Evolutionary conservation across 805 yeast genomes (phyloP).

Genomic region (Candida sithepensis): DNA sequence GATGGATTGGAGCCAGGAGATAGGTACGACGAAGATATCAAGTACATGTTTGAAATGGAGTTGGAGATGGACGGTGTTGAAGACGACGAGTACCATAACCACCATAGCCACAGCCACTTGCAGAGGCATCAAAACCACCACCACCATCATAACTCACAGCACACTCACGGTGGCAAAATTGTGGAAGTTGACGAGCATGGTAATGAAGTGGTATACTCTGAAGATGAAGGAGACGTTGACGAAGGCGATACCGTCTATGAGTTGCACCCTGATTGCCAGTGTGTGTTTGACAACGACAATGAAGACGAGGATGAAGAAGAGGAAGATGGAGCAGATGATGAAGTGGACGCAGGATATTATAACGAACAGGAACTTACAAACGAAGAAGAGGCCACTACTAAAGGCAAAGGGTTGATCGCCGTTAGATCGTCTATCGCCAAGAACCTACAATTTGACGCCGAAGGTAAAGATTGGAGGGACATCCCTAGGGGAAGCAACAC

Average conservation of each 20-base stretch:
- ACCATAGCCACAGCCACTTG: constrained; percentile 10
- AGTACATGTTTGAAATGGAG: constrained; percentile 34
- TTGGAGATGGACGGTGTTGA: constrained; percentile 26
- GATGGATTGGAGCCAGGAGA: constrained; percentile 59
- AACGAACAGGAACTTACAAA: not conserved
- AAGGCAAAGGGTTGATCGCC: constrained; percentile 19
- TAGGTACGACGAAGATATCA: constrained; percentile 57
- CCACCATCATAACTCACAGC: constrained; percentile 3
- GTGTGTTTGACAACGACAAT: constrained; percentile 28
- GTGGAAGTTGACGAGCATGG: constrained; percentile 13
- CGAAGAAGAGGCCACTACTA: not conserved
- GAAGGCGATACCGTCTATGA: constrained; percentile 19
- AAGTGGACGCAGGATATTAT: constrained; percentile 9
- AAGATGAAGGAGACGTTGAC: constrained; percentile 17
- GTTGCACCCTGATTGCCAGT: constrained; percentile 36
- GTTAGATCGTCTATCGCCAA: constrained; percentile 31
- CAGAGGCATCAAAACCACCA: constrained; percentile 8
- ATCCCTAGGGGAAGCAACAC: constrained; percentile 58
- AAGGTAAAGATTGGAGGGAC: constrained; percentile 72
- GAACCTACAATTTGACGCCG: constrained; percentile 48
- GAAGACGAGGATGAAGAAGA: constrained; percentile 17
- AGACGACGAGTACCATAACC: constrained; percentile 20
- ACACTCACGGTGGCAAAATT: constrained; percentile 14
- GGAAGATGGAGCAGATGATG: constrained; percentile 7
- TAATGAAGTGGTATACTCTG: constrained; percentile 1